phyloP scores from a whole-genome alignment of 352 stramenopile species.

The Phytophthora crassamura region DNA sequence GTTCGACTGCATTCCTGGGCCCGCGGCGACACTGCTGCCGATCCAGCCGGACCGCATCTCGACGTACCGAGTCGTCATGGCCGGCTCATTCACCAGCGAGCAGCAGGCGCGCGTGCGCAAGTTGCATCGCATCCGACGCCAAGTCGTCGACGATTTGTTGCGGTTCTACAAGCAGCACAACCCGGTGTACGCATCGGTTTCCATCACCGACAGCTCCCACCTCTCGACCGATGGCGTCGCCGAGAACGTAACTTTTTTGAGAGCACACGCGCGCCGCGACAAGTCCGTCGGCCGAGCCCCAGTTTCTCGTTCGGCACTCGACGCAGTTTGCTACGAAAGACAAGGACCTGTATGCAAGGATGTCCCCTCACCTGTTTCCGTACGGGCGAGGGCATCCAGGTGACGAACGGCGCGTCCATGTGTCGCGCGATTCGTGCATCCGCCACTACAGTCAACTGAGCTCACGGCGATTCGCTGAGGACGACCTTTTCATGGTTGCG shows the following conservation, averaged over 20 bases:
- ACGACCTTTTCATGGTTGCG: too few relatives aligned
- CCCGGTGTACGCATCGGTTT: too few relatives aligned
- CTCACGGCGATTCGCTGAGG: too few relatives aligned
- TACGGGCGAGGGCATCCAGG: background rate
- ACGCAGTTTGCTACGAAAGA: background rate
- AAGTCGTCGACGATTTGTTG: too few relatives aligned
- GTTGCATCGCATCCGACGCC: slow-evolving; percentile 6
- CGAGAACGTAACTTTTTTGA: too few relatives aligned
- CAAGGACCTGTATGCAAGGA: background rate
- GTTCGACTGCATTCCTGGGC: slow-evolving; percentile 29
- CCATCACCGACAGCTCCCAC: too few relatives aligned
- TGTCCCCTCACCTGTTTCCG: background rate
- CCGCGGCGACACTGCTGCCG: slow-evolving; percentile 25
- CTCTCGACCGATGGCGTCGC: too few relatives aligned
- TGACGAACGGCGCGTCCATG: background rate
- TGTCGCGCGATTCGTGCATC: background rate
- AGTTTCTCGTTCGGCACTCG: background rate
- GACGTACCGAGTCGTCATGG: slow-evolving; percentile 28
- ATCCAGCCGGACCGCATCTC: slow-evolving; percentile 9
- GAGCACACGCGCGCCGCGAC: too few relatives aligned
- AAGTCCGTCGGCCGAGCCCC: too few relatives aligned
- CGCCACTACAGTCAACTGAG: background rate
- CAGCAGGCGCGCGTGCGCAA: slow-evolving; percentile 23
- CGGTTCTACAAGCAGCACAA: too few relatives aligned
- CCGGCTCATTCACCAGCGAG: slow-evolving; percentile 18